These are phyloP conservation scores for Colletotrichum lindemuthianum DNA, from an alignment of 2,329 filamentous ascomycete genomes.

Conservation along the genomic window DNA sequence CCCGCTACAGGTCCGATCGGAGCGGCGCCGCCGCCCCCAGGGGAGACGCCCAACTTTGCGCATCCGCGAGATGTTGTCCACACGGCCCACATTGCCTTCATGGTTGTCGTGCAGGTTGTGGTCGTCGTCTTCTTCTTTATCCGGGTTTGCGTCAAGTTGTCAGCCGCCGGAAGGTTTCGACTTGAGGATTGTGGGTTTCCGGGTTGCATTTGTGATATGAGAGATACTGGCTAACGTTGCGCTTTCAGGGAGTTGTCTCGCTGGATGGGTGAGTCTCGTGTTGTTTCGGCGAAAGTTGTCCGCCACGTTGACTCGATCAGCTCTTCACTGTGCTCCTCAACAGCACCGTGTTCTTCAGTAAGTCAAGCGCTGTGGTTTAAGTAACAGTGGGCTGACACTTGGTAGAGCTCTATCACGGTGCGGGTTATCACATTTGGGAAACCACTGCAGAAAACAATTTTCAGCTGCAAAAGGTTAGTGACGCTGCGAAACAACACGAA, in stretches of 20 bases:
- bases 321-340: conserved; percentile 28
- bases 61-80: conserved; percentile 27
- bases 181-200: conserved; percentile 30
- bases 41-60: conserved; percentile 32
- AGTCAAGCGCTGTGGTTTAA: background rate
- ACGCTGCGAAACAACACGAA: background rate
- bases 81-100: conserved; percentile 17
- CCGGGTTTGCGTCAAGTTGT: conserved; percentile 28
- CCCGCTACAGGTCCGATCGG: conserved; percentile 19
- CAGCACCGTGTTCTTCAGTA: conserved; percentile 24
- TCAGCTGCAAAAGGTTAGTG: conserved; percentile 19
- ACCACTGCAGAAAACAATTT: conserved; percentile 13
- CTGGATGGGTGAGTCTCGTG: conserved; percentile 26
- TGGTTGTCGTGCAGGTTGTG: conserved; percentile 6
- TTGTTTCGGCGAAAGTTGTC: background rate
- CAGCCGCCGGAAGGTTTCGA: conserved; percentile 21
- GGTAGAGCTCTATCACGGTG: conserved; percentile 23
- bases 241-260: conserved; percentile 22
- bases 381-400: background rate
- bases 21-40: conserved; percentile 30
- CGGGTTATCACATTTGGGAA: conserved; percentile 28
- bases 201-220: background rate
- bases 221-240: conserved; percentile 6
- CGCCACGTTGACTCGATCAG: conserved; percentile 9
- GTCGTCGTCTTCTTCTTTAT: conserved; percentile 26